Evolutionary conservation across 1,284 basidiomycete species (phyloP), one percentile per base, ranked within the genome.

Genomic region (Moniliophthora roreri): DNA sequence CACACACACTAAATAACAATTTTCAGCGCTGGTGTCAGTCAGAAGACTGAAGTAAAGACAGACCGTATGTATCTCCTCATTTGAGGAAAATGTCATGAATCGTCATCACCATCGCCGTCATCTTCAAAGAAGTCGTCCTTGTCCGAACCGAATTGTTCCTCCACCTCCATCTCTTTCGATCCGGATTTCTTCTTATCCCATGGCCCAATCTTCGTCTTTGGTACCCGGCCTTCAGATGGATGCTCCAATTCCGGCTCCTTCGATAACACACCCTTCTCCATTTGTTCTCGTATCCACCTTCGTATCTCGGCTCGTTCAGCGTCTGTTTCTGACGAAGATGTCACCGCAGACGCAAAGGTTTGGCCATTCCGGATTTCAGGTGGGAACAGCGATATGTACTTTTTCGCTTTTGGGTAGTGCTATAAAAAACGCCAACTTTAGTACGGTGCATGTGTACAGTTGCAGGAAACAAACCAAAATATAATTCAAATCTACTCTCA

Each of bases 301-400:
- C 87, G 79, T 24, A 93, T 66, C 62, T 85, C 81, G 47, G 84
- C 78, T n/a, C 90, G 76, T 42, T 79, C 73, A 32, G 69, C 63
- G 48, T 82, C 72, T 2, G 81, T 73, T 48, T 61, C 54, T 39
- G 53, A 35, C 7, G 60, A 44, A 18, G 48, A 2, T 26, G 56
- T 53, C 48, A 53, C 42, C 6, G 51, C n/a, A n/a, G n/a, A n/a
- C n/a, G 53, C 8, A 58, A 46, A 28, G 51, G 44, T 18, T 59
- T 50, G 53, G 72, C 69, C 68, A 41, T 72, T 62, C 48, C 81
- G 82, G 21, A 75, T 74, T 65, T 80, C 82, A 1, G 89, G 81
- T 3, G 92, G 91, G 66, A 92, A 94, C 35, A 95, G 75, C 2
- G 92, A 87, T 40, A 95, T 85, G 67, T 95, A 95, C 74, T 91